Base-by-base conservation (phyloP, 768 basidiomycete genomes). In the Mycena latifolia region DNA sequence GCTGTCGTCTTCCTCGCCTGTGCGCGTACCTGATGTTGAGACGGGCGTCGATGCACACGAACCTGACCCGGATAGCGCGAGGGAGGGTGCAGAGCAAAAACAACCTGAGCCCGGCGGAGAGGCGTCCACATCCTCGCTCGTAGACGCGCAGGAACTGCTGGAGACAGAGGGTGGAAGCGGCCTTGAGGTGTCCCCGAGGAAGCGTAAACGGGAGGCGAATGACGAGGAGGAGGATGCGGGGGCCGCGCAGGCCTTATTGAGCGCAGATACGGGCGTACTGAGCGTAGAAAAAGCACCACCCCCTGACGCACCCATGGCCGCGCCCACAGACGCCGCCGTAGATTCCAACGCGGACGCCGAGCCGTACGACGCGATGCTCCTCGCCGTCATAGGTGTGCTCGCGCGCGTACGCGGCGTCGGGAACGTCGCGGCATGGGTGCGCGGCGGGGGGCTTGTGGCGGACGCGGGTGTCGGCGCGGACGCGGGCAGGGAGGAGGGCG, bases 341-440 rank as follows among this genome's bases (percentile, higher is more conserved):
- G 41, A 43, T 14, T 6, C 25, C 5, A 18, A 20, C 45, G 17
- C 67, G 2, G 68, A 73, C 46, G 75, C 71, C 22, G 61, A 66
- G 4, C 66, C 72, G 3, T 79, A 77, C 66, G 86, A 87, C 69
- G 76, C 73, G 35, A 70, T 65, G 81, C 75, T 29, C 74, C 77
- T 87, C 5, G 84, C 83, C 0, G 80, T 86, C 54, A 73, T 86
- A 14, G 86, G 86, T 43, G 75, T 87, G 20, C 77, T 87, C 20
- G 82, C 86, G 39, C 77, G 75, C 33, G 68, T 82, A 7, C 82
- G 81, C 65, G 24, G 51, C n/a, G 80, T 87, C 74, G 76, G 74
- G 62, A 87, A 83, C 63, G 79, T 87, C 52, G 83, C 85, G 0
- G 81, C 79, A 8, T 87, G 86, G 86, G 76, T 86, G 33, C 79